phyloP scores from a whole-genome alignment of 345 rosid species.

The Trapa incisa region DNA sequence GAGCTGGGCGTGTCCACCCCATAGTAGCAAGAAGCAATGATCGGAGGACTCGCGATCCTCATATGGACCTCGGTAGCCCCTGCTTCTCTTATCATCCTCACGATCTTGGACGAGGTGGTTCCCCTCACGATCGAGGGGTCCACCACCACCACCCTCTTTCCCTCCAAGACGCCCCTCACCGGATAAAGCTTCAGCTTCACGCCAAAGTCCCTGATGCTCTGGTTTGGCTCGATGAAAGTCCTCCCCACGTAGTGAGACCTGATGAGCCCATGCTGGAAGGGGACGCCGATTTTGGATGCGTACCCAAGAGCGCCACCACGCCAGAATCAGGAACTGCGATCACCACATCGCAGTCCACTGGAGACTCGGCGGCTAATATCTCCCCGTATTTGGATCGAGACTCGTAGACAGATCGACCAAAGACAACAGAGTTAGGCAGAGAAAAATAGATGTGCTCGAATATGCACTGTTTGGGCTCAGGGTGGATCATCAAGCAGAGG shows the following conservation, averaged over 20 bases:
- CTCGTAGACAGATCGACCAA: conserved; percentile 78
- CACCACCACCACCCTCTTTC: conserved; percentile 86
- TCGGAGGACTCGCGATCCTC: conserved; percentile 96
- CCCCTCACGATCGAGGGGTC: conserved; percentile 94
- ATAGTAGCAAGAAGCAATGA: conserved; percentile 68
- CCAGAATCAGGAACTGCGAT: conserved; percentile 97
- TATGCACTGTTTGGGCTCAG: conserved; percentile 76
- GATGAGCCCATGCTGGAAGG: conserved; percentile 79
- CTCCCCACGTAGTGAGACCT: conserved; percentile 94
- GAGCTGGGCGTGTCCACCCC: conserved; percentile 94
- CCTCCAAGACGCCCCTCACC: conserved; percentile 66
- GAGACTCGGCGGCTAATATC: conserved; percentile 67
- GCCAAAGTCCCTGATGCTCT: conserved; percentile 90
- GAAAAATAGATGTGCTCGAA: conserved; percentile 91
- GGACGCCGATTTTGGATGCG: conserved; percentile 69
- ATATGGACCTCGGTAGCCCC: conserved; percentile 94
- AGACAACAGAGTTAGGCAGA: conserved; percentile 72
- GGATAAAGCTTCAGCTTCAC: conserved; percentile 93
- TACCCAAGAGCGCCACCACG: conserved; percentile 93
- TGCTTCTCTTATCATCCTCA: conserved; percentile 68
- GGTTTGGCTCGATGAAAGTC: conserved; percentile 88
- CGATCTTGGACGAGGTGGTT: conserved; percentile 82
- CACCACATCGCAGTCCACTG: conserved; percentile 87
- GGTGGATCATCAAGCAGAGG: conserved; percentile 55
- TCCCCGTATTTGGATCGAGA: conserved; percentile 62